Base-by-base conservation (phyloP, 257 asterid genomes). In the Buddleja alternifolia region DNA sequence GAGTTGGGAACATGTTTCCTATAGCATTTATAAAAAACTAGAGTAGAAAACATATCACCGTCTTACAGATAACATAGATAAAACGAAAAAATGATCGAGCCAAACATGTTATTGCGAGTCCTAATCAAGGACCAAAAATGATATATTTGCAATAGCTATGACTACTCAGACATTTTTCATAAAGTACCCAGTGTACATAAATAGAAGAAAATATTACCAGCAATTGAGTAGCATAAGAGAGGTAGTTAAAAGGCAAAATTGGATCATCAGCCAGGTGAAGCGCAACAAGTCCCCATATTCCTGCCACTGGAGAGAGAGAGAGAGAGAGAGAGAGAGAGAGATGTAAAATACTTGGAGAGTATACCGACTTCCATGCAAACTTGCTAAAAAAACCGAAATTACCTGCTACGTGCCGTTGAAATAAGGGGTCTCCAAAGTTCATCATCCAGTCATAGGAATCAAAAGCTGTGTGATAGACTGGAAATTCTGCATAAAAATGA, bases 391-490 rank as follows among this genome's bases (percentile, higher is more conserved):
- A 51, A 59, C 57, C 69, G 41, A 67, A 56, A 34, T 55, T 74
- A 92, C 98, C 94, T 71, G 99, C 76, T 20, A 87, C 90, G 17
- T 93, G 98, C 37, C 98, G 94, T 55, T 85, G 89, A 79, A 93
- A 93, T 56, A 80, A 71, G 42, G 98, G 98, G 74, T 93, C 98
- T 54, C 98, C 98, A 53, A 58, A 61, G 20, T 77, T 88, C 65
- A 44, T 42, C 95, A 90, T 90, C 98, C 98, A 93, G 48, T 84
- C 85, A 71, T 86, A 93, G 60, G 98, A 86, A 80, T 93, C 98
- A 44, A 84, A 93, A 62, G 94, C 94, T 32, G 98, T 90, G 83
- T 93, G 98, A 81, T 93, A 93, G 67, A 88, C 97, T 11, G 98
- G 90, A 77, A 87, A 93, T 63, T 86, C 98, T 88, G 95, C 82